Evolutionary conservation across 495 filamentous ascomycete species (phyloP).

Genomic region (Jackrogersella minutella): DNA sequence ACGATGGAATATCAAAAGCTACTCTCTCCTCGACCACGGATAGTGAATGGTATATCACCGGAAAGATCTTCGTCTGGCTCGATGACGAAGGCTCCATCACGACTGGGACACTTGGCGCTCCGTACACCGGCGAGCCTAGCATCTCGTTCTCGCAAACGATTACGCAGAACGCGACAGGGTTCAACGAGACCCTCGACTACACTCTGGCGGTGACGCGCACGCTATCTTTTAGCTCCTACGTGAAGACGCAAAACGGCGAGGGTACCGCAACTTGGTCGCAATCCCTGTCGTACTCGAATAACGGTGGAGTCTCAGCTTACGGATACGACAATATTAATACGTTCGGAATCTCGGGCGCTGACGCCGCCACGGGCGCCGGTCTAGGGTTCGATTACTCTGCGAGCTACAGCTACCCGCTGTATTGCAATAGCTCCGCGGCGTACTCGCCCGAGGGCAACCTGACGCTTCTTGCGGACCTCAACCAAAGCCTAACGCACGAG

Average conservation of each 20-base stretch:
- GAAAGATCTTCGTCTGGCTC: slow-evolving; percentile 85
- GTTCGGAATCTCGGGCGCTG: slow-evolving; percentile 67
- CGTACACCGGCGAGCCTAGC: slow-evolving; percentile 38
- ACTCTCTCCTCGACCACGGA: slow-evolving; percentile 67
- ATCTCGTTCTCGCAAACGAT: slow-evolving; percentile 53
- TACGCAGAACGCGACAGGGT: slow-evolving; percentile 58
- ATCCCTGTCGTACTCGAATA: slow-evolving; percentile 64
- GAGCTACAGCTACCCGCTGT: slow-evolving; percentile 70
- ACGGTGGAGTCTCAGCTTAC: slow-evolving; percentile 61
- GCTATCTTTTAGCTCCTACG: slow-evolving; percentile 62
- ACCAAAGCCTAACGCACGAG: slow-evolving; percentile 64
- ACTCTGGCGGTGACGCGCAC: slow-evolving; percentile 64
- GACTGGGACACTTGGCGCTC: slow-evolving; percentile 53
- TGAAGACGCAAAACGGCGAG: slow-evolving; percentile 60
- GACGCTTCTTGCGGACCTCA: slow-evolving; percentile 65
- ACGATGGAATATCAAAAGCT: slow-evolving; percentile 54
- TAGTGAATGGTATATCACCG: slow-evolving; percentile 82
- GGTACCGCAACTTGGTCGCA: slow-evolving; percentile 66
- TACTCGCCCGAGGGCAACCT: slow-evolving; percentile 58
- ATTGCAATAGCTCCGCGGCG: slow-evolving; percentile 63
- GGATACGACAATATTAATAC: slow-evolving; percentile 70
- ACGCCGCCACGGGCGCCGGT: slow-evolving; percentile 56
- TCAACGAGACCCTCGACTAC: slow-evolving; percentile 70
- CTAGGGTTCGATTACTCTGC: slow-evolving; percentile 45
- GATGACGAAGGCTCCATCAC: slow-evolving; percentile 63